A percentile compares a stretch with the other conserved stretches of the same genome.
phyloP scores from a whole-genome alignment of 2,329 filamentous ascomycete genomes.

The Thelonectria discophora region DNA sequence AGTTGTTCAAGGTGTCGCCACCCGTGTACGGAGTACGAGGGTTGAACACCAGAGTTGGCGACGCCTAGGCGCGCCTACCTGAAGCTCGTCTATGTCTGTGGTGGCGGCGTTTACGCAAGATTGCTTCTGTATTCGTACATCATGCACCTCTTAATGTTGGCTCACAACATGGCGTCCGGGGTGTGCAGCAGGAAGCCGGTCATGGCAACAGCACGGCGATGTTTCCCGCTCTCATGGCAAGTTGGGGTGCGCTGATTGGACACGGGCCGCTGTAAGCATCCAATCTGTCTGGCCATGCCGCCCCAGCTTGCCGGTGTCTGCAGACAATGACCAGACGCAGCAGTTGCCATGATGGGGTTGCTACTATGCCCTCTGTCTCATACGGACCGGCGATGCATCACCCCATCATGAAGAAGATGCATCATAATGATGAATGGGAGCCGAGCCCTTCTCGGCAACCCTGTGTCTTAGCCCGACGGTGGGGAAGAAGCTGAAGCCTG shows the following conservation, averaged over 20 bases:
- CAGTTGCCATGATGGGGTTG: conserved; percentile 11
- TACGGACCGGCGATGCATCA: neutral
- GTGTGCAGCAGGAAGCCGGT: conserved; percentile 15
- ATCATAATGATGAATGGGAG: neutral
- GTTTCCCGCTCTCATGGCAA: conserved; percentile 21
- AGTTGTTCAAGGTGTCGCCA: conserved; percentile 5
- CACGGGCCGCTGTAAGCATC: conserved; percentile 24
- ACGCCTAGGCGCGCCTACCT: neutral
- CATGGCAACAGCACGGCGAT: conserved; percentile 14
- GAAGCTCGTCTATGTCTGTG: neutral
- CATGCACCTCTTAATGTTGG: conserved; percentile 18
- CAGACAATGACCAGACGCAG: conserved; percentile 13
- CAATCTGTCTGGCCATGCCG: conserved; percentile 24
- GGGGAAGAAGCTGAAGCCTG: neutral
- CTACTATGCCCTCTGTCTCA: neutral
- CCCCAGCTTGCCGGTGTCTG: conserved; percentile 8
- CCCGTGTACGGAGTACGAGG: neutral
- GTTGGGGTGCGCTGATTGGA: conserved; percentile 24
- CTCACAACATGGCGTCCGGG: conserved; percentile 19
- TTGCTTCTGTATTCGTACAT: neutral
- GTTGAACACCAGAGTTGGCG: neutral
- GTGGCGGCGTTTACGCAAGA: conserved; percentile 8
- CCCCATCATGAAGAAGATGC: neutral
- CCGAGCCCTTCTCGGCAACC: neutral
- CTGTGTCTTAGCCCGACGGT: neutral